These are phyloP conservation scores for Phytophthora aleatoria DNA, from an alignment of 352 stramenopile genomes.

Conservation along the genomic window DNA sequence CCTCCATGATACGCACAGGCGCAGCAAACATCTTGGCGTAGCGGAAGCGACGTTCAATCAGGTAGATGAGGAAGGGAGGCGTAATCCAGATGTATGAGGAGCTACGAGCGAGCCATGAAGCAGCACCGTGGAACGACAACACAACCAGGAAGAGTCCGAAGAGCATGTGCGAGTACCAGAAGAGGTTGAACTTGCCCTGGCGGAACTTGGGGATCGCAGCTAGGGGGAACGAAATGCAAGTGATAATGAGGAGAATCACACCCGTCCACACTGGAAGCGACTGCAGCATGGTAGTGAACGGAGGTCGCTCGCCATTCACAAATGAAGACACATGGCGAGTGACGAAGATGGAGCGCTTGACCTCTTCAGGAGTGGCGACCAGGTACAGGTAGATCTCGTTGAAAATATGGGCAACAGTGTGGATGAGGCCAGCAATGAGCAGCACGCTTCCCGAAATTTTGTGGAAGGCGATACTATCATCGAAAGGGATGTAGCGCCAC, in stretches of 20 bases:
- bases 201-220: slow-evolving; percentile 76
- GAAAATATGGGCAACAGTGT: slow-evolving; percentile 67
- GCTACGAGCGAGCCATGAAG: slow-evolving; percentile 61
- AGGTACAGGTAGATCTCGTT: slow-evolving; percentile 80
- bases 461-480: slow-evolving; percentile 83
- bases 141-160: slow-evolving; percentile 75
- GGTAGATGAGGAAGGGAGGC: slow-evolving; percentile 72
- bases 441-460: slow-evolving; percentile 72
- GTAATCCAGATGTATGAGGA: slow-evolving; percentile 72
- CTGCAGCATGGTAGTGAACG: slow-evolving; percentile 73
- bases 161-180: slow-evolving; percentile 87
- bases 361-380: slow-evolving; percentile 62
- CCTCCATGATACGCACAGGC: slow-evolving; percentile 70
- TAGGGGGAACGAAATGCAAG: slow-evolving; percentile 67
- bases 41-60: slow-evolving; percentile 70
- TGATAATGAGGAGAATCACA: slow-evolving; percentile 70
- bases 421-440: slow-evolving; percentile 60
- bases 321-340: slow-evolving; percentile 56
- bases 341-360: slow-evolving; percentile 65
- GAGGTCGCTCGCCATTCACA: slow-evolving; percentile 49
- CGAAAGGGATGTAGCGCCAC: slow-evolving; percentile 81
- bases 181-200: slow-evolving; percentile 79
- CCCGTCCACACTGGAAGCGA: slow-evolving; percentile 73
- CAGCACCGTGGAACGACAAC: slow-evolving; percentile 63
- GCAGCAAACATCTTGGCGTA: slow-evolving; percentile 75